These are phyloP conservation scores for Ilex aquifolium DNA, from an alignment of 257 asterid species.

Conservation along the genomic window DNA sequence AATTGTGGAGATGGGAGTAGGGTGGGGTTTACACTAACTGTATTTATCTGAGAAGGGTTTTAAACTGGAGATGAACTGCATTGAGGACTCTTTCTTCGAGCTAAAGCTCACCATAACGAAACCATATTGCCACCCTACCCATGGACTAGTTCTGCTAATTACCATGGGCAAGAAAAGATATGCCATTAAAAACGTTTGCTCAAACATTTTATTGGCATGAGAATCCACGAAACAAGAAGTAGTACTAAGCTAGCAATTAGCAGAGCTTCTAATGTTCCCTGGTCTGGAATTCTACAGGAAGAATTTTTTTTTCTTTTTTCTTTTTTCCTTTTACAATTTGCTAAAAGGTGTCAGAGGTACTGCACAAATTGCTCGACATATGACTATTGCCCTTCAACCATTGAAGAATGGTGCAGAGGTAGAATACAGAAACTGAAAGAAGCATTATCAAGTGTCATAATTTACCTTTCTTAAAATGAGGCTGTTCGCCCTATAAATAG, in stretches of 20 bases:
- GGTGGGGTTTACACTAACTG: background rate
- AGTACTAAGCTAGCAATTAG: background rate
- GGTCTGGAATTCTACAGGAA: background rate
- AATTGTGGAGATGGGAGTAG: background rate
- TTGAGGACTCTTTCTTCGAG: background rate
- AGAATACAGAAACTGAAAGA: background rate
- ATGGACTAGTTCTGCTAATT: background rate
- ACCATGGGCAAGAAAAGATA: background rate
- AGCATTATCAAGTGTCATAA: background rate
- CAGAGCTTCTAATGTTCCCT: background rate
- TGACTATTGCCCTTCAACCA: too few relatives aligned
- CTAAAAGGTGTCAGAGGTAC: background rate
- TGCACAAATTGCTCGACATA: background rate
- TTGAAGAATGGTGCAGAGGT: background rate
- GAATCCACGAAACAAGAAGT: background rate
- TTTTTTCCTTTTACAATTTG: too few relatives aligned
- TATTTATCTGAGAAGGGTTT: too few relatives aligned
- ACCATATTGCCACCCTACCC: background rate
- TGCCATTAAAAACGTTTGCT: too few relatives aligned
- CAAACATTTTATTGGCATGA: too few relatives aligned
- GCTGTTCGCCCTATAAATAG: slow-evolving; percentile 83
- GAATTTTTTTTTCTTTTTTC: background rate
- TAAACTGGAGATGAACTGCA: too few relatives aligned
- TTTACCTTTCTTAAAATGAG: slow-evolving; percentile 79
- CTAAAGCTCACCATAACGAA: background rate